phyloP scores from a whole-genome alignment of 2,329 filamentous ascomycete genomes.

The Sclerotinia borealis region DNA sequence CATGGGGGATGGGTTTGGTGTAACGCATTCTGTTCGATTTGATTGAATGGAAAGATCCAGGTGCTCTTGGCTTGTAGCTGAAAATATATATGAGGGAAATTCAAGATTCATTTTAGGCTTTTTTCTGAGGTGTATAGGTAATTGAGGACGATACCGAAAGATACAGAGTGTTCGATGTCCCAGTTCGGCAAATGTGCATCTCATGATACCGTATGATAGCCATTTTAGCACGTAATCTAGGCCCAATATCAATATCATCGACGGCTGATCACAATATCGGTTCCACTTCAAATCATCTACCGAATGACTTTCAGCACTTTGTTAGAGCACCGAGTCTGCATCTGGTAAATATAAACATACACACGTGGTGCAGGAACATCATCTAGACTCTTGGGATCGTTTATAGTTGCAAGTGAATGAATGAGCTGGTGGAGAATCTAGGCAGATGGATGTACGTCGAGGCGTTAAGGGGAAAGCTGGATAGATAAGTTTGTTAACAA shows the following conservation, averaged over 20 bases:
- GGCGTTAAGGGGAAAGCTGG: constrained; percentile 6
- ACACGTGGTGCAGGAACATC: background rate
- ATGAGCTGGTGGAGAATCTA: background rate
- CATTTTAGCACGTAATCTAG: constrained; percentile 3
- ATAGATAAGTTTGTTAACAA: background rate
- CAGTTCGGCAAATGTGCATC: background rate
- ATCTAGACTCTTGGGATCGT: background rate
- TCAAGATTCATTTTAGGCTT: background rate
- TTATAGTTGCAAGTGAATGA: background rate
- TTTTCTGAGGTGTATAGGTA: background rate
- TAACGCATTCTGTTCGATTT: background rate
- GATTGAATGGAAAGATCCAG: background rate
- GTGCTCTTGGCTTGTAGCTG: constrained; percentile 9
- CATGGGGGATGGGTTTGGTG: background rate
- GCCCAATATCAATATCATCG: background rate
- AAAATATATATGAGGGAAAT: background rate
- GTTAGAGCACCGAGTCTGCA: background rate
- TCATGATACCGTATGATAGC: background rate
- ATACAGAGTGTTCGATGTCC: background rate
- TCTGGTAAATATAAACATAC: background rate
- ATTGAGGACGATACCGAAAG: background rate
- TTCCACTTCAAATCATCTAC: background rate
- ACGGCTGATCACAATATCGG: constrained; percentile 2
- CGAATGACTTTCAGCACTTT: background rate
- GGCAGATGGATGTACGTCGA: constrained; percentile 5